These are phyloP conservation scores for Entomortierella beljakovae DNA, from an alignment of 192 early-diverging fungal species.

Conservation along the genomic window DNA sequence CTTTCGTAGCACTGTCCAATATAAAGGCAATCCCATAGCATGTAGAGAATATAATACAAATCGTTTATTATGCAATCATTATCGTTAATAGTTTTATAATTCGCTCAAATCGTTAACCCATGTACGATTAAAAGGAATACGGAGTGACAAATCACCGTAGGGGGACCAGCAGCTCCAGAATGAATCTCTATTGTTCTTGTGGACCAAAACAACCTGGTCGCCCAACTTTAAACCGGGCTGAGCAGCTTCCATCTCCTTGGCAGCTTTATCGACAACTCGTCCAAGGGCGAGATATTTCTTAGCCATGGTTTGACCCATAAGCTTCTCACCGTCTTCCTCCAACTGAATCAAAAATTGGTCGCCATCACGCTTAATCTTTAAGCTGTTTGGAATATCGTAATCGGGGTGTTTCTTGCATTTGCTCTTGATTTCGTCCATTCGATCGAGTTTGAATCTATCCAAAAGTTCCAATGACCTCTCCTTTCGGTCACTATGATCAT, in stretches of 20 bases:
- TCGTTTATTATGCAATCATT: background rate
- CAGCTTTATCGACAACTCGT: constrained; percentile 34
- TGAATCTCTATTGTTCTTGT: constrained; percentile 18
- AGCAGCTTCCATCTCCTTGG: constrained; percentile 29
- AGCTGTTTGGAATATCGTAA: background rate
- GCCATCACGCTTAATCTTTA: constrained; percentile 16
- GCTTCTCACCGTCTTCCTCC: constrained; percentile 32
- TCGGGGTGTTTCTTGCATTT: background rate
- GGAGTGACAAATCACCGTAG: constrained; percentile 24
- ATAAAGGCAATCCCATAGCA: constrained; percentile 14
- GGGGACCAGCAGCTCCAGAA: constrained; percentile 25
- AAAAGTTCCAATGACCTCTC: constrained; percentile 12
- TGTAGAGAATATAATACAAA: background rate
- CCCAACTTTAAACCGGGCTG: constrained; percentile 34
- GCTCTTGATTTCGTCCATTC: background rate
- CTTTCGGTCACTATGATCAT: constrained; percentile 27
- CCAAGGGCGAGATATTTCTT: constrained; percentile 39
- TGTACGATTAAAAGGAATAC: constrained; percentile 38
- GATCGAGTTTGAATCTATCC: constrained; percentile 5
- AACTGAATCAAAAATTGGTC: constrained; percentile 23
- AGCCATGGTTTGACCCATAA: constrained; percentile 24
- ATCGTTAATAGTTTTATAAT: background rate
- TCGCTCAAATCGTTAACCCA: constrained; percentile 41
- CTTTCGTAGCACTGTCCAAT: constrained; percentile 35
- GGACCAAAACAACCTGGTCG: constrained; percentile 40